Conservation (phyloP, 352 stramenopile species). For the Pythium aristosporum region DNA sequence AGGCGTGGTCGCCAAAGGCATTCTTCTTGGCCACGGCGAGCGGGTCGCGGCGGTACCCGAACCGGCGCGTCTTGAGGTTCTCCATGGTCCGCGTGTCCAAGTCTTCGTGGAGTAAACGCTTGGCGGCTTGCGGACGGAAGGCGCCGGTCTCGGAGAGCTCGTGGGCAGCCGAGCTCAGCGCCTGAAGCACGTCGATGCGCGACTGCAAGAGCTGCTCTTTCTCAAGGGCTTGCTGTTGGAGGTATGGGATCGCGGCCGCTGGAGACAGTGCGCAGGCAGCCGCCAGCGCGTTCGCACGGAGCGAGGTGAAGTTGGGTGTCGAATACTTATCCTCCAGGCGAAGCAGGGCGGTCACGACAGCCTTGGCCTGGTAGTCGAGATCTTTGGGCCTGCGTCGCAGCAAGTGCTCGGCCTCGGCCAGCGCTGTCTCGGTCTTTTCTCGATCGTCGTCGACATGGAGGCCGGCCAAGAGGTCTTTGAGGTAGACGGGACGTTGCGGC, state of each 20-base stretch:
- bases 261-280: constrained; percentile 50
- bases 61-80: constrained; percentile 62
- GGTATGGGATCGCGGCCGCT: constrained; percentile 44
- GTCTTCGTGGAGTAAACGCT: constrained; percentile 48
- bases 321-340: constrained; percentile 75
- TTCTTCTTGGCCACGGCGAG: constrained; percentile 52
- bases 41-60: constrained; percentile 64
- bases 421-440: constrained; percentile 50
- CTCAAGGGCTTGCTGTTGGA: constrained; percentile 65
- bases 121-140: constrained; percentile 29
- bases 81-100: constrained; percentile 47
- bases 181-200: constrained; percentile 61
- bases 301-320: constrained; percentile 48
- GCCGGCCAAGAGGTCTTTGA: constrained; percentile 60
- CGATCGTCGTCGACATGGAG: constrained; percentile 60
- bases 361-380: constrained; percentile 54
- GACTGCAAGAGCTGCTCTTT: constrained; percentile 75
- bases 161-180: constrained; percentile 53
- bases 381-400: constrained; percentile 57
- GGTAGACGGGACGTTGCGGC: constrained; percentile 57
- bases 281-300: constrained; percentile 49
- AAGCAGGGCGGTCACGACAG: constrained; percentile 54
- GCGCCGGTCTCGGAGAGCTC: constrained; percentile 61
- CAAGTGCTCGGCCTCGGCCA: constrained; percentile 55
- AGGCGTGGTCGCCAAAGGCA: constrained; percentile 54